Percentiles rank a stretch among this genome's conserved stretches.
phyloP scores from a whole-genome alignment of 495 filamentous ascomycete genomes.

The Lophium mytilinum region DNA sequence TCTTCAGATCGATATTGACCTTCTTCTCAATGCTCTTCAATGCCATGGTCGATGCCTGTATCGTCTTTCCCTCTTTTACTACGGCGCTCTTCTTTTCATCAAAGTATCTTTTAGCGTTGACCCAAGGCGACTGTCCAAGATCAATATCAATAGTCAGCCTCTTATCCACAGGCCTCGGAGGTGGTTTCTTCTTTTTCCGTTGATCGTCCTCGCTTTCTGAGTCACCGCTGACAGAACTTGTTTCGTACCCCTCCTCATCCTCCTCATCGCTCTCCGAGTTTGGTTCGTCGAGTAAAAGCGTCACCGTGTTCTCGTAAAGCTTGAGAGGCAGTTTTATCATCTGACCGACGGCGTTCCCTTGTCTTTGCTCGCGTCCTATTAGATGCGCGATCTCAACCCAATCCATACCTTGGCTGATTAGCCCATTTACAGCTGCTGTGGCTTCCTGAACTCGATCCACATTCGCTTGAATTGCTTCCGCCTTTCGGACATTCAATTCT shows the following conservation, averaged over 20 bases:
- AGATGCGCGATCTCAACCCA: conserved; percentile 85
- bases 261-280: conserved; percentile 52
- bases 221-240: conserved; percentile 54
- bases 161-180: conserved; percentile 37
- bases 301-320: conserved; percentile 79
- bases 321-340: conserved; percentile 85
- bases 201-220: conserved; percentile 19
- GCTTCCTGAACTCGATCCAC: conserved; percentile 82
- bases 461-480: conserved; percentile 82
- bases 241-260: conserved; percentile 55
- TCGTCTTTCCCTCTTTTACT: conserved; percentile 77
- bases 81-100: conserved; percentile 76
- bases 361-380: conserved; percentile 74
- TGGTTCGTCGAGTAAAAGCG: conserved; percentile 66
- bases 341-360: conserved; percentile 75
- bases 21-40: conserved; percentile 86
- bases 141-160: conserved; percentile 72
- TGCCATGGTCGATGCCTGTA: conserved; percentile 72
- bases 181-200: conserved; percentile 34
- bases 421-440: conserved; percentile 78
- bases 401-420: conserved; percentile 90
- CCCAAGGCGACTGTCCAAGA: conserved; percentile 70
- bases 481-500: conserved; percentile 78
- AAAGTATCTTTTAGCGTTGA: conserved; percentile 87
- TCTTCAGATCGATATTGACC: conserved; percentile 74